Base-by-base conservation (phyloP, 495 filamentous ascomycete genomes). In the Filosporella fistucella region DNA sequence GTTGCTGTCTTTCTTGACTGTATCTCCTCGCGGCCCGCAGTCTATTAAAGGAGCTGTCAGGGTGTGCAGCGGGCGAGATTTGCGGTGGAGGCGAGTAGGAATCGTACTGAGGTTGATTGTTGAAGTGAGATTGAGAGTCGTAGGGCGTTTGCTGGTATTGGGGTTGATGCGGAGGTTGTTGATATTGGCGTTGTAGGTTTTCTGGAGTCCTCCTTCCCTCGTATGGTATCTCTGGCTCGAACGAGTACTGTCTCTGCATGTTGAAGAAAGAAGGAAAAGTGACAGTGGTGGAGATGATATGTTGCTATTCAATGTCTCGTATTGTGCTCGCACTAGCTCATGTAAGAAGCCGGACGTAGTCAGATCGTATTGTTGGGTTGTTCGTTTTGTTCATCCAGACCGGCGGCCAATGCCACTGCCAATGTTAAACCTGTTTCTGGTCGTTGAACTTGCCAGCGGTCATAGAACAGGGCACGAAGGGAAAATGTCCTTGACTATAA, bases 41-140 rank as follows among this genome's bases (percentile, higher is more conserved):
- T 44, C 57, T 58, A 42, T 64, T 61, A 49, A 69, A 73, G 12
- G 68, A 42, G 18, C 68, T 67, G 25, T 70, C 68, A 22, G 70
- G 68, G 49, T 70, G 72, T 33, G 63, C 63, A 18, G 64, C 52
- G 7, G 69, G 64, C 39, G 24, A 32, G 37, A 44, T 29, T 12
- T 55, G 47, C 35, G 49, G 63, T 16, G 55, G 55, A 20, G 35
- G 40, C 4, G 33, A 42, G 7, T 21, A 58, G n/a, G n/a, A n/a
- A n/a, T n/a, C n/a, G n/a, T n/a, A n/a, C n/a, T n/a, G n/a, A n/a
- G n/a, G n/a, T n/a, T n/a, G n/a, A n/a, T n/a, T n/a, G n/a, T n/a
- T n/a, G n/a, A n/a, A n/a, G n/a, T n/a, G n/a, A n/a, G n/a, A n/a
- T n/a, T n/a, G n/a, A n/a, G n/a, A n/a, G n/a, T n/a, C n/a, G n/a